Conservation (phyloP, 495 filamentous ascomycete genomes). For the Aspergillus sclerotiicarbonarius region DNA sequence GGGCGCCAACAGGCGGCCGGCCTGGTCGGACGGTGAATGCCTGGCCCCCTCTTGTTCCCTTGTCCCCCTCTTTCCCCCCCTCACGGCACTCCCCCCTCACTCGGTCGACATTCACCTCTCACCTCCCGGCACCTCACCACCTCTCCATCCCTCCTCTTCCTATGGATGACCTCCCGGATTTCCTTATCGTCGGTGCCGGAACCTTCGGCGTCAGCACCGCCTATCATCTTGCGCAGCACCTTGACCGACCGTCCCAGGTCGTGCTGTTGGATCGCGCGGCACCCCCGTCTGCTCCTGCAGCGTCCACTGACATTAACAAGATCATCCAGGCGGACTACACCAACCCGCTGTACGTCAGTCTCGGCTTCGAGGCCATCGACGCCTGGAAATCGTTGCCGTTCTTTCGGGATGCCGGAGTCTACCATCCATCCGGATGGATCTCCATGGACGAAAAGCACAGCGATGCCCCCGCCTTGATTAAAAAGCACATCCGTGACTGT, state of each 20-base stretch:
- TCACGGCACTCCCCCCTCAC: too few relatives aligned
- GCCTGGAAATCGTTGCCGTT: conserved; percentile 26
- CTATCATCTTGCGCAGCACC: conserved; percentile 35
- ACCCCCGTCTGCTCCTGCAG: conserved; percentile 24
- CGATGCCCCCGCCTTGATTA: conserved; percentile 18
- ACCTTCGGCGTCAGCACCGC: conserved; percentile 45
- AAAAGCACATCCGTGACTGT: conserved; percentile 30
- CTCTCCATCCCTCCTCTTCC: neutral
- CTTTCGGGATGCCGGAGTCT: conserved; percentile 24
- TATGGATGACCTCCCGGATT: conserved; percentile 6
- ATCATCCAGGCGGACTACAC: conserved; percentile 38
- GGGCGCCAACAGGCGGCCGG: too few relatives aligned
- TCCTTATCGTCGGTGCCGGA: conserved; percentile 45
- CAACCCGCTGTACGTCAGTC: conserved; percentile 28
- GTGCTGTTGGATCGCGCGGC: conserved; percentile 36
- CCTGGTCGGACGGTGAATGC: too few relatives aligned
- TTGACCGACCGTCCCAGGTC: conserved; percentile 25
- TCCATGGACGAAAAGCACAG: conserved; percentile 29
- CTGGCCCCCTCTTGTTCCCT: too few relatives aligned
- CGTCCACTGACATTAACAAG: conserved; percentile 35
- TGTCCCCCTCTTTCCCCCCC: too few relatives aligned
- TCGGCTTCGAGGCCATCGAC: conserved; percentile 32
- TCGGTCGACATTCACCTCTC: neutral
- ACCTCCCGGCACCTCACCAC: neutral
- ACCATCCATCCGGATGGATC: conserved; percentile 38